Evolutionary conservation across 805 yeast species (phyloP), one percentile per base, ranked within the genome.

Genomic region (Candida silvicultrix): DNA sequence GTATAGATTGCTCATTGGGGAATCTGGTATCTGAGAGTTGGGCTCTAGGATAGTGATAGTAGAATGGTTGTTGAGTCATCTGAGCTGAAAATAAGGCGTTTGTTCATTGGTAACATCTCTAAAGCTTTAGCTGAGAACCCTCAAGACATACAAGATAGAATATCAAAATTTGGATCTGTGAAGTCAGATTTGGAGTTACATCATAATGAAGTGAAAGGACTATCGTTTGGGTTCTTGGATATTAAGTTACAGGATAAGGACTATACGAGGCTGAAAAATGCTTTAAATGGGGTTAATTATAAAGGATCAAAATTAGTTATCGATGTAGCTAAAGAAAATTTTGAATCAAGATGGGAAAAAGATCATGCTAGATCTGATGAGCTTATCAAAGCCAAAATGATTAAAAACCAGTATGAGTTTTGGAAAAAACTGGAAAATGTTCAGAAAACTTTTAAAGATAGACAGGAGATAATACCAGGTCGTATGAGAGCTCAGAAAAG

Each of bases 31-130:
- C 25, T 23, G 25, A 6, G 5, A 6, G 25, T 23, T n/a, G n/a
- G 25, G 5, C 25, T 23, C 25, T 5, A 23, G 25, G 25, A 9
- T 23, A 23, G 25, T 23, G n/a, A 23, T 23, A 5, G 25, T 9
- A 23, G 5, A 9, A 35, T 35, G 38, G 5, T 14, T 35, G 22
- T 3, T 5, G 23, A 37, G 18, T 25, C 4, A 21, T 4, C 42
- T 4, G 45, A 29, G 15, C 37, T 36, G 14, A 40, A 43, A 10
- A 42, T 48, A 28, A 53, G 53, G 48, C 52, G 83, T 42, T 57
- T 88, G 15, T 85, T 84, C 56, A 78, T 88, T 15, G 94, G 95
- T 8, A 75, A 79, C 46, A 74, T 88, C 32, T 80, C 94, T 1
- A 59, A 70, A 1, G 64, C 68, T 19, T 67, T 87, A 11, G 73